A percentile compares a stretch with the other conserved stretches of the same genome.
Evolutionary conservation across 768 basidiomycete genomes (phyloP).

Genomic region (Neoboletus brunneissimus): DNA sequence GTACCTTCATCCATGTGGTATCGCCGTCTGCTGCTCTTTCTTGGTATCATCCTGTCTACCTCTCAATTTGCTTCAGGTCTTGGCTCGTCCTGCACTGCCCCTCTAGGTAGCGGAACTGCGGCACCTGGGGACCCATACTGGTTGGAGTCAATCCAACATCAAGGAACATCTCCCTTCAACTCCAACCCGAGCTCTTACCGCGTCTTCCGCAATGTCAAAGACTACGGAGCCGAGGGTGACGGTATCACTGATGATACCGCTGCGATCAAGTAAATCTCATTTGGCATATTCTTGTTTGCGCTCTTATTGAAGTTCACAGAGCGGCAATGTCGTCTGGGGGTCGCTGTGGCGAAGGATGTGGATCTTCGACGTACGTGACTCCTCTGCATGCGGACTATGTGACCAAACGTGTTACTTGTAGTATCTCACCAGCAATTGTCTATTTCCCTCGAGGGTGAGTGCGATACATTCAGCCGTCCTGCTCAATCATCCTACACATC

Average conservation of each 20-base stretch:
- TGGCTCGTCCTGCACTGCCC: slow-evolving; percentile 34
- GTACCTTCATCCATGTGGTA: slow-evolving; percentile 1
- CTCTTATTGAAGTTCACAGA: slow-evolving; percentile 32
- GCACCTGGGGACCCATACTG: slow-evolving; percentile 57
- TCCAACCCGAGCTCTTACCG: slow-evolving; percentile 50
- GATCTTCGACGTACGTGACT: slow-evolving; percentile 47
- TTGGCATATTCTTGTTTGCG: background rate
- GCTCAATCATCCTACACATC: background rate
- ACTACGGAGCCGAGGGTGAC: slow-evolving; percentile 48
- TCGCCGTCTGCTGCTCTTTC: background rate
- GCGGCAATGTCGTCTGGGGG: slow-evolving; percentile 55
- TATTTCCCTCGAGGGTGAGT: slow-evolving; percentile 65
- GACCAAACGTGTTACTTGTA: background rate
- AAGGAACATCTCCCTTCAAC: slow-evolving; percentile 62
- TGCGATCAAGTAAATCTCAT: slow-evolving; percentile 57
- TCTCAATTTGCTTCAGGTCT: slow-evolving; percentile 23
- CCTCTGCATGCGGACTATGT: background rate
- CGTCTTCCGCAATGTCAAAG: slow-evolving; percentile 73
- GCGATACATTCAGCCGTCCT: too few relatives aligned
- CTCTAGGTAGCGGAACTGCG: slow-evolving; percentile 39
- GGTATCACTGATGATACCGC: slow-evolving; percentile 69
- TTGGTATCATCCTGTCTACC: slow-evolving; percentile 1
- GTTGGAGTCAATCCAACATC: slow-evolving; percentile 66
- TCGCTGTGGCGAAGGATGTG: slow-evolving; percentile 57
- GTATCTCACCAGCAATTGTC: slow-evolving; percentile 59